These are phyloP conservation scores for Fusarium musae DNA, from an alignment of 2,329 filamentous ascomycete species.

Conservation along the genomic window DNA sequence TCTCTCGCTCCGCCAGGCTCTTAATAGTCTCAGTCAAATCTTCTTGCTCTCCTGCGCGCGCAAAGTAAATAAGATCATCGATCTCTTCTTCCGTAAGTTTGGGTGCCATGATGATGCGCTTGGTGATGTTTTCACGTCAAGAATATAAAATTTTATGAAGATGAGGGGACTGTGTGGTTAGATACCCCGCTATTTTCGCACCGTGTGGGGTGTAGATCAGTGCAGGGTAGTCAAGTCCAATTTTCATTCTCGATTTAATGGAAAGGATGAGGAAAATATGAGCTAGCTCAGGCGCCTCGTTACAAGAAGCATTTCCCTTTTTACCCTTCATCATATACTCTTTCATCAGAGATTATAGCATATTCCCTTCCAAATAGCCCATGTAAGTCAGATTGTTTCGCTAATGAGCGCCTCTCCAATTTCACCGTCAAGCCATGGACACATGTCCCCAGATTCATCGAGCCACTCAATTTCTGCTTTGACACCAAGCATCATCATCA, in stretches of 20 bases:
- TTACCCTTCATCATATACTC: too few relatives aligned
- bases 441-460: constrained; percentile 64
- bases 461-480: constrained; percentile 84
- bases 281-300: too few relatives aligned
- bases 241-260: neutral
- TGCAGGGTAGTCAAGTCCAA: constrained; percentile 39
- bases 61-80: constrained; percentile 90
- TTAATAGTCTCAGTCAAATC: constrained; percentile 72
- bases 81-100: constrained; percentile 80
- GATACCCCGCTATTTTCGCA: constrained; percentile 51
- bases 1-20: constrained; percentile 70
- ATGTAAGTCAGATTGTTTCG: neutral
- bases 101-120: constrained; percentile 55
- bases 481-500: constrained; percentile 77
- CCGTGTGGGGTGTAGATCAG: constrained; percentile 39
- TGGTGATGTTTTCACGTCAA: constrained; percentile 26
- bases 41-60: constrained; percentile 78
- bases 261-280: too few relatives aligned
- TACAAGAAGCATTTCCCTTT: too few relatives aligned
- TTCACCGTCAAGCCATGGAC: constrained; percentile 60
- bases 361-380: fast-evolving
- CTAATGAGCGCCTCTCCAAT: constrained; percentile 43
- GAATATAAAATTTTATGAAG: constrained; percentile 48
- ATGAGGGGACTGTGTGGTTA: constrained; percentile 54
- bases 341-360: neutral